phyloP scores from a whole-genome alignment of 306 rosid species.

The Vigna mungo region DNA sequence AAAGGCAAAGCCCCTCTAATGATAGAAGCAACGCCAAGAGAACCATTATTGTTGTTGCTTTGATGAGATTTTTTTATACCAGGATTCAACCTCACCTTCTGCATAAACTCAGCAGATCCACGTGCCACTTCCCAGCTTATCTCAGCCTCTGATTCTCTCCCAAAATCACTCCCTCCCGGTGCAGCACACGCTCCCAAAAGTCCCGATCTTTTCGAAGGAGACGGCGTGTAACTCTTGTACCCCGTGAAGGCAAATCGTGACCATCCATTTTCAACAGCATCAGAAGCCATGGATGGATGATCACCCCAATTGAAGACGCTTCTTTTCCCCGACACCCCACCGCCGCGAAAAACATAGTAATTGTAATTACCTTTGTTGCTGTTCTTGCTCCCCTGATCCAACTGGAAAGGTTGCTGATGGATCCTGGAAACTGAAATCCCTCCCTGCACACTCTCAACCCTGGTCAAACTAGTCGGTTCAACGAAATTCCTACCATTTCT shows the following conservation, averaged over 20 bases:
- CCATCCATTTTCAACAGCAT: slow-evolving; percentile 97
- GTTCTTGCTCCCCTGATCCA: slow-evolving; percentile 53
- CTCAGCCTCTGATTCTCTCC: slow-evolving; percentile 69
- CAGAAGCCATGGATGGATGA: slow-evolving; percentile 74
- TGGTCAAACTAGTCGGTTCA: slow-evolving; percentile 39
- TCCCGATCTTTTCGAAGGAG: slow-evolving; percentile 60
- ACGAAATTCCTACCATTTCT: slow-evolving; percentile 45
- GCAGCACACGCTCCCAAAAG: slow-evolving; percentile 63
- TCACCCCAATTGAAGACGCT: slow-evolving; percentile 76
- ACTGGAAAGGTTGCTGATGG: slow-evolving; percentile 32
- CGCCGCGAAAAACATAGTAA: slow-evolving; percentile 49
- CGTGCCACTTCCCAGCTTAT: slow-evolving; percentile 86
- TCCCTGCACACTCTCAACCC: slow-evolving; percentile 36
- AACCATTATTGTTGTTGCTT: slow-evolving; percentile 6
- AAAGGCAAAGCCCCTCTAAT: slow-evolving; percentile 76
- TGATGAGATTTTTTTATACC: slow-evolving; percentile 57
- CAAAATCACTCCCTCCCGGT: slow-evolving; percentile 47
- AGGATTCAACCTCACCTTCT: slow-evolving; percentile 78
- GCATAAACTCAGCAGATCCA: slow-evolving; percentile 89
- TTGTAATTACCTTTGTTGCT: slow-evolving; percentile 40
- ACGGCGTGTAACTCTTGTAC: slow-evolving; percentile 48
- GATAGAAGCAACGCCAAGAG: slow-evolving; percentile 55
- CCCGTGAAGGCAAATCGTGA: slow-evolving; percentile 74
- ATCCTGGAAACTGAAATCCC: slow-evolving; percentile 36
- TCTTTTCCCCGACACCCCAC: slow-evolving; percentile 57